Base-by-base conservation (phyloP, 306 rosid genomes). In the Cicer cuneatum region DNA sequence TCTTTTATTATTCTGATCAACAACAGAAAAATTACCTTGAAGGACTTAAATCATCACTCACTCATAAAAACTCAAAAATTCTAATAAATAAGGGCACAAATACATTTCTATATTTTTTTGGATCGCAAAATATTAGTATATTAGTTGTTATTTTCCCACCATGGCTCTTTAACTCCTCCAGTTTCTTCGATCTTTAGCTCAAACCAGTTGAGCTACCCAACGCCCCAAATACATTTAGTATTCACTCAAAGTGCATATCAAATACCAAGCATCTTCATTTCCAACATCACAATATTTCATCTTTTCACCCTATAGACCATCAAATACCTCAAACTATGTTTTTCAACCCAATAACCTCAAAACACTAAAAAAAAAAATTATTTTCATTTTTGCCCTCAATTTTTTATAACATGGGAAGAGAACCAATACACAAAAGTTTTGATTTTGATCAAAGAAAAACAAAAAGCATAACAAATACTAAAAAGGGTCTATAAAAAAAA, bases 31-130 rank as follows among this genome's bases (percentile, higher is more conserved):
- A 52, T 35, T 19, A 54, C 60, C 70, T 59, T 0, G 1, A 73
- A 51, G 29, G 11, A 80, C 63, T 21, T 13, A 15, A 72, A 29
- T 45, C 12, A 54, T 16, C 64, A 68, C 51, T 41, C 48, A 35
- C 10, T 56, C 24, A 29, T 16, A 48, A 73, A 46, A 82, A 68
- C 51, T 46, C 41, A 24, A 63, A 62, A 52, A 10, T 46, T 41
- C 38, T 69, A 33, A 33, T n/a, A 40, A 40, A 16, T 5, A 18
- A 56, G 39, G 5, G 13, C 21, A 78, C 21, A 21, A 29, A n/a
- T 7, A 47, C 24, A 33, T 65, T 29, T 57, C 35, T 19, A 81
- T 29, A 24, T 69, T 6, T 48, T 46, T 24, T 24, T 24, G 33
- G 33, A 24, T 24, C 33, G 2, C 24, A 21, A 1, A 21, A 21